Evolutionary conservation across 441 rosid species (phyloP).

Genomic region (Heliophila coronopifolia): DNA sequence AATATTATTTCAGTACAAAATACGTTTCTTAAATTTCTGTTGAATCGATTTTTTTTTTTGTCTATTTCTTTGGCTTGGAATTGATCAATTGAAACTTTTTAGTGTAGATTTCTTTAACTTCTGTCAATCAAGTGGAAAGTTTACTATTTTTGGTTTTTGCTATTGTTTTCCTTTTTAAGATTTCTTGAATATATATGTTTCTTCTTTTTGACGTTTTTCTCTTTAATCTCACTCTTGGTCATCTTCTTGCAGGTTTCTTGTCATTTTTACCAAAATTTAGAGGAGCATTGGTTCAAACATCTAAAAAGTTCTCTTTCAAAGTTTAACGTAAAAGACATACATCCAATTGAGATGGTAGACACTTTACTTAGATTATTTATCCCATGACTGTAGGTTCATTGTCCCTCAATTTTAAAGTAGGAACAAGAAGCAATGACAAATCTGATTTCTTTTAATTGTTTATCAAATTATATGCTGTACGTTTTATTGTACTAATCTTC

Average conservation of each 20-base stretch:
- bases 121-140: slow-evolving; percentile 4
- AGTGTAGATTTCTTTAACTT: background rate
- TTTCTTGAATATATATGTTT: background rate
- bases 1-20: background rate
- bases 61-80: background rate
- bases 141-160: slow-evolving; percentile 1
- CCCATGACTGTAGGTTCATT: background rate
- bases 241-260: slow-evolving; percentile 39
- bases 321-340: slow-evolving; percentile 36
- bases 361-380: slow-evolving; percentile 6
- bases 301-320: slow-evolving; percentile 48
- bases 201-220: background rate
- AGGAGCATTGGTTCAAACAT: slow-evolving; percentile 33
- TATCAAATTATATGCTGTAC: background rate
- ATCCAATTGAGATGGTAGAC: slow-evolving; percentile 46
- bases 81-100: slow-evolving; percentile 2
- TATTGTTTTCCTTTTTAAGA: background rate
- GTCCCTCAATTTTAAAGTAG: background rate
- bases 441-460: background rate
- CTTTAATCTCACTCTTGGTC: slow-evolving; percentile 10
- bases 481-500: background rate
- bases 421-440: background rate
- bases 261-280: slow-evolving; percentile 41
- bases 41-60: background rate
- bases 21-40: background rate